Base-by-base conservation (phyloP, 2,329 filamentous ascomycete species). In the Arthrobotrys sinensis region DNA sequence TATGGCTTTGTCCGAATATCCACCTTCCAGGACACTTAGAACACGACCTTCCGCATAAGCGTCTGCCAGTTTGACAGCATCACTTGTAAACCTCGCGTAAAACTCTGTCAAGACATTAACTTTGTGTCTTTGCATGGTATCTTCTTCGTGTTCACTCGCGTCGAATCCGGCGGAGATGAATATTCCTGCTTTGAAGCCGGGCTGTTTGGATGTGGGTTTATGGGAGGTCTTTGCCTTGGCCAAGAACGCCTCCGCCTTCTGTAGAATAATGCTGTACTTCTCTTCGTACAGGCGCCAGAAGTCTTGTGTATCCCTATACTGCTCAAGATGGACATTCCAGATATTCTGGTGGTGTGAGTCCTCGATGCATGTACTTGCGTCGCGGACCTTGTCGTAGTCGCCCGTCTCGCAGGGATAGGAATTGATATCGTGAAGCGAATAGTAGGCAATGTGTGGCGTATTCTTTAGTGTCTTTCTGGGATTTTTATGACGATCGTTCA, bases 151-250 rank as follows among this genome's bases (percentile, higher is more conserved):
- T 83, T 99, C 94, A 83, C 94, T 97, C 2, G 96, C 96, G 85
- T 99, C 96, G 80, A 99, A 99, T 0, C 96, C 96, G 1, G 96
- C 94, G 53, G 95, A 98, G 62, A 99, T 86, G 85, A 99, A 99
- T 53, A 99, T 94, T 38, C 93, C 95, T 1, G 92, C 93, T 82
- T 91, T 95, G 52, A 81, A 81, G 34, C 75, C 78, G 1, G 77
- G 76, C 6, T 76, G 75, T 46, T 80, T 81, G 1, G 75, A 53
- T 45, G 68, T 73, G 3, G 94, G 92, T 24, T 86, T 86, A 38
- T 90, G 88, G 45, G 89, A 88, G 63, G 87, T 88, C 8, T 88
- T 85, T 0, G 88, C 86, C 16, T 86, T 85, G 8, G 86, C 87
- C 34, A 96, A 85, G 34, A 89, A 89, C 50, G 90, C 87, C 0